Conservation (phyloP, 169 alveolate species). For the Cryptosporidium canis region DNA sequence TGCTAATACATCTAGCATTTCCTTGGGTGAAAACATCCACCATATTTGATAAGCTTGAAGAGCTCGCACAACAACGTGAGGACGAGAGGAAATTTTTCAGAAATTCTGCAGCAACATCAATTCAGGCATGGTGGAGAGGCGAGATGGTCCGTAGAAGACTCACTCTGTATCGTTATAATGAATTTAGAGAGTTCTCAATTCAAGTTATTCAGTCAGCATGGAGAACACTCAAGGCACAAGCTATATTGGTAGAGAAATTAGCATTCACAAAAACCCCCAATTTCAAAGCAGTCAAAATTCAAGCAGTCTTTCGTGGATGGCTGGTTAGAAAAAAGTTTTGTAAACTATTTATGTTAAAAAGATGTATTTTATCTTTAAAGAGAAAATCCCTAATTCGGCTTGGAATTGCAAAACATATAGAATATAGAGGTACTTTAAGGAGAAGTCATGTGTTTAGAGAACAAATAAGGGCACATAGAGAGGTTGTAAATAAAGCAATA, state of each 20-base stretch:
- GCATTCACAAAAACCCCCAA: constrained; percentile 72
- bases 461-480: constrained; percentile 69
- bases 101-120: constrained; percentile 66
- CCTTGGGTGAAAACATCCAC: constrained; percentile 73
- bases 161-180: constrained; percentile 29
- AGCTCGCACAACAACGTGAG: constrained; percentile 63
- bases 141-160: constrained; percentile 71
- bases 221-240: constrained; percentile 67
- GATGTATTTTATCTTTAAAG: constrained; percentile 47
- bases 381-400: constrained; percentile 39
- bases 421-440: constrained; percentile 68
- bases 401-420: constrained; percentile 69
- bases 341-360: constrained; percentile 50
- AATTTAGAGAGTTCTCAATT: constrained; percentile 65
- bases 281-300: constrained; percentile 58
- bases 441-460: constrained; percentile 69
- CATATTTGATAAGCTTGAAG: constrained; percentile 64
- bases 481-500: constrained; percentile 64
- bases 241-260: constrained; percentile 52
- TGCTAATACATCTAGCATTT: constrained; percentile 50
- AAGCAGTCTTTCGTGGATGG: constrained; percentile 72
- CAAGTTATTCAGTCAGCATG: constrained; percentile 69
- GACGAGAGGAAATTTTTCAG: constrained; percentile 53
- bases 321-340: constrained; percentile 25
- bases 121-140: constrained; percentile 74